These are phyloP conservation scores for Starmerella ratchasimensis DNA, from an alignment of 805 yeast species.

Conservation along the genomic window DNA sequence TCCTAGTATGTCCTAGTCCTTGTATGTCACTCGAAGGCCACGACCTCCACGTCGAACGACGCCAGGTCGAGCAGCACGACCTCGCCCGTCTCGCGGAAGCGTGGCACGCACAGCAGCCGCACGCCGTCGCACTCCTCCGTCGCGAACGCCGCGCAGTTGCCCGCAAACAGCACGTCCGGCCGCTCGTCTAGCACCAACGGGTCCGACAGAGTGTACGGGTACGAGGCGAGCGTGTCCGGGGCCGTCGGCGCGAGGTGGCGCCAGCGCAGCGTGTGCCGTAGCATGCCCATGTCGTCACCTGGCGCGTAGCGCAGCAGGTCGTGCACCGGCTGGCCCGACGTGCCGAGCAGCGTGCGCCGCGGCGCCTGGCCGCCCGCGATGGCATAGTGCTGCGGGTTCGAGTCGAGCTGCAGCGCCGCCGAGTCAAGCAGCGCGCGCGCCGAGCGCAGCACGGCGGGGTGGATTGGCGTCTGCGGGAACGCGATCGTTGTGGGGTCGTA, in stretches of 20 bases:
- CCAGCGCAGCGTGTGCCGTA: constrained; percentile 65
- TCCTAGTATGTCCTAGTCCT: no score
- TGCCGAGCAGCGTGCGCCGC: constrained; percentile 50
- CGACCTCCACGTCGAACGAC: constrained; percentile 41
- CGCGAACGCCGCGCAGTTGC: constrained; percentile 60
- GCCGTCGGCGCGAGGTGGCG: constrained; percentile 86
- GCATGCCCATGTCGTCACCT: constrained; percentile 29
- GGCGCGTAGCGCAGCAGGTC: constrained; percentile 60
- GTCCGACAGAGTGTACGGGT: constrained; percentile 63
- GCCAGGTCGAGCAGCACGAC: constrained; percentile 47
- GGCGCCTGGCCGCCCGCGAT: constrained; percentile 29
- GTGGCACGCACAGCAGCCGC: constrained; percentile 54
- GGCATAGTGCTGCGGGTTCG: constrained; percentile 60
- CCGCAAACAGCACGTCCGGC: constrained; percentile 78
- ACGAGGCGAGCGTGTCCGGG: constrained; percentile 87
- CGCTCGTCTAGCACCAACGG: constrained; percentile 66
- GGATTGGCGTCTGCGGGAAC: constrained; percentile 85
- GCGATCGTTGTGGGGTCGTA: constrained; percentile 73
- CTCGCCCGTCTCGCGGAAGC: constrained; percentile 51
- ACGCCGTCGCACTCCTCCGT: constrained; percentile 24
- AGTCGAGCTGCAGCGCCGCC: constrained; percentile 32
- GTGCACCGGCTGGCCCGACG: constrained; percentile 72
- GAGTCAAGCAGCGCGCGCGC: constrained; percentile 32
- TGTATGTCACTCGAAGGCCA: constrained; percentile 24
- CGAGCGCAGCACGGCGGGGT: constrained; percentile 49